phyloP scores from a whole-genome alignment of 2,329 filamentous ascomycete genomes.

The Ophiocordyceps sinensis region DNA sequence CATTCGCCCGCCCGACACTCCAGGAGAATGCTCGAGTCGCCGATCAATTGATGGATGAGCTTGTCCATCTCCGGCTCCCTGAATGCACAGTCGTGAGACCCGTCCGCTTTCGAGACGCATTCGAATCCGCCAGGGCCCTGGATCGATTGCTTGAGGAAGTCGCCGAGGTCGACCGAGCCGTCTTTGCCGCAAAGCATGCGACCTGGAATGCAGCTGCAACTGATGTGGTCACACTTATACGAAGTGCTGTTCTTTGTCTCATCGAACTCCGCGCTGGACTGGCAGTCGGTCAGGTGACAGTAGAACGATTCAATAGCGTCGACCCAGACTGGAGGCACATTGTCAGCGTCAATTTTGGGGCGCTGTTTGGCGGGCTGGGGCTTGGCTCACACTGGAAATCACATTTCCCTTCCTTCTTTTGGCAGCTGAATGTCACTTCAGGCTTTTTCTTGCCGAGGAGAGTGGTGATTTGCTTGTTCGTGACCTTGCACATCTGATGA shows the following conservation, averaged over 20 bases:
- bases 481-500: conserved; percentile 96
- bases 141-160: conserved; percentile 73
- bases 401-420: conserved; percentile 58
- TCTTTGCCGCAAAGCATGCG: conserved; percentile 89
- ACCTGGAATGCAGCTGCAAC: conserved; percentile 77
- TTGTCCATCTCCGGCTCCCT: conserved; percentile 87
- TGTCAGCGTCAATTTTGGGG: conserved; percentile 4
- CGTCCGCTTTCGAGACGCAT: conserved; percentile 52
- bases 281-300: conserved; percentile 73
- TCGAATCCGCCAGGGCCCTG: conserved; percentile 77
- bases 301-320: conserved; percentile 92
- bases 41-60: conserved; percentile 77
- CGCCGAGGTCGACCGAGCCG: conserved; percentile 80
- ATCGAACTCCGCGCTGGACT: conserved; percentile 54
- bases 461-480: conserved; percentile 83
- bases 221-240: conserved; percentile 73
- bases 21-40: conserved; percentile 77
- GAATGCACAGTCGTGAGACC: conserved; percentile 58
- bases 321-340: conserved; percentile 61
- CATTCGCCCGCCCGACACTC: conserved; percentile 81
- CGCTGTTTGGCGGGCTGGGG: neutral
- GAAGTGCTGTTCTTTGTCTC: conserved; percentile 63
- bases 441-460: conserved; percentile 74
- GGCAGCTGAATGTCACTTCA: conserved; percentile 89
- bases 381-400: conserved; percentile 75